phyloP scores from a whole-genome alignment of 176 grass and related monocot species.

The Rhipidocladum racemiflorum region DNA sequence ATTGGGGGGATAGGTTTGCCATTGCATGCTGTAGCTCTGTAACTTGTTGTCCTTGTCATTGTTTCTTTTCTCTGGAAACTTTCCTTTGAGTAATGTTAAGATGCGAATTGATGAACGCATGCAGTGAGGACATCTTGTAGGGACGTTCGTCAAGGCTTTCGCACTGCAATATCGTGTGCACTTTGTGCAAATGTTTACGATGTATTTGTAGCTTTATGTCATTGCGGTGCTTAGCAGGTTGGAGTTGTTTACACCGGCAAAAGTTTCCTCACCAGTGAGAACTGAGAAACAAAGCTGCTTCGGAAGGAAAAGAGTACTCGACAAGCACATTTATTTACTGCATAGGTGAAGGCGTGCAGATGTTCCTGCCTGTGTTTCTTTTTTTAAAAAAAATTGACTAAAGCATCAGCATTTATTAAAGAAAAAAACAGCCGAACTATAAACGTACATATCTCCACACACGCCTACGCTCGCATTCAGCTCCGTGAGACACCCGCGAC shows the following conservation, averaged over 20 bases:
- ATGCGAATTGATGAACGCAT: too few species aligned
- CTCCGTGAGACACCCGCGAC: too few species aligned
- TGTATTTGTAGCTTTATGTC: not conserved
- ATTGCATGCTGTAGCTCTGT: too few species aligned
- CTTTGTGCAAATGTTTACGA: slow-evolving; percentile 20
- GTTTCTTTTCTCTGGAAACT: too few species aligned
- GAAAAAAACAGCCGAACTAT: too few species aligned
- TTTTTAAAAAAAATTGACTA: too few species aligned
- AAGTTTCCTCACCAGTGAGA: not conserved
- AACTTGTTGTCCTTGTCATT: slow-evolving; percentile 19
- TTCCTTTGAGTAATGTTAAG: too few species aligned
- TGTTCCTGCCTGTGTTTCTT: not conserved
- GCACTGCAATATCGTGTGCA: not conserved
- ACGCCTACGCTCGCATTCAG: too few species aligned
- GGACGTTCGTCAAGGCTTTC: not conserved
- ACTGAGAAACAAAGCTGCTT: not conserved
- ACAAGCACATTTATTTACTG: not conserved
- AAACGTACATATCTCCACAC: too few species aligned
- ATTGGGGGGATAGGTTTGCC: too few species aligned
- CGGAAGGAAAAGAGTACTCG: not conserved
- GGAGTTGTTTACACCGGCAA: not conserved
- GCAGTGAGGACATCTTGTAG: not conserved
- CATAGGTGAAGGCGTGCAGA: not conserved
- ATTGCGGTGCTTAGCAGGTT: not conserved
- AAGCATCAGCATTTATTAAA: too few species aligned